Evolutionary conservation across 306 rosid genomes (phyloP).

Genomic region (Lathyrus aphaca): DNA sequence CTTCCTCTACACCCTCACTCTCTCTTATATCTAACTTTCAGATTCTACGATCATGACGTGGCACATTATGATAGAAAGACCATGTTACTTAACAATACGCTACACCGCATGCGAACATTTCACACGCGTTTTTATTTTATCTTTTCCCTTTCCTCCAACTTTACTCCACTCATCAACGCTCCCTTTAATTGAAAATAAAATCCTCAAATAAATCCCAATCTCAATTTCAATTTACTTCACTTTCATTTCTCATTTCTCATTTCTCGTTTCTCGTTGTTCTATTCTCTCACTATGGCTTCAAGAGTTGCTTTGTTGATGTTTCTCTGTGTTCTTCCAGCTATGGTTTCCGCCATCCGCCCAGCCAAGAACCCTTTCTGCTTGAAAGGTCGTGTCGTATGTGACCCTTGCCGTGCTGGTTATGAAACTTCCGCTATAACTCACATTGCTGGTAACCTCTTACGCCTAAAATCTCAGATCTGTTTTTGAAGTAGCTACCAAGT

Average conservation of each 20-base stretch:
- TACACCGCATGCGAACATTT: not conserved
- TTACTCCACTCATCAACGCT: not conserved
- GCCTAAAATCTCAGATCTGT: not conserved
- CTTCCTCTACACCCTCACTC: not conserved
- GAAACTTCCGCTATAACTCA: constrained; percentile 79
- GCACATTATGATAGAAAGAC: not conserved
- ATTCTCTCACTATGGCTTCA: constrained; percentile 45
- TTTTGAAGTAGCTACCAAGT: not conserved
- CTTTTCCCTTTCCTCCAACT: not conserved
- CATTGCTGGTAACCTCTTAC: constrained; percentile 58
- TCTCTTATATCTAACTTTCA: constrained; percentile 2
- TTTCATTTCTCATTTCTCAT: not conserved
- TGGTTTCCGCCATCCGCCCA: constrained; percentile 68
- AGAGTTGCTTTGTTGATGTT: constrained; percentile 47
- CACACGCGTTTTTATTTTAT: constrained; percentile 40
- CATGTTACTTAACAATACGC: not conserved
- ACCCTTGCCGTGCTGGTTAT: constrained; percentile 79
- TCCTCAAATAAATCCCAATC: not conserved
- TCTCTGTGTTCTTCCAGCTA: constrained; percentile 67
- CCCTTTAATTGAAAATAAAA: constrained; percentile 29
- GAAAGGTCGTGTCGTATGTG: constrained; percentile 76
- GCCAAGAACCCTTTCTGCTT: constrained; percentile 56
- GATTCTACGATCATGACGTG: constrained; percentile 10
- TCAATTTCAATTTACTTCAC: not conserved
- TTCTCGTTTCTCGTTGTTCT: not conserved